Base-by-base conservation (phyloP, 106 monocot genomes). In the Acorus gramineus region DNA sequence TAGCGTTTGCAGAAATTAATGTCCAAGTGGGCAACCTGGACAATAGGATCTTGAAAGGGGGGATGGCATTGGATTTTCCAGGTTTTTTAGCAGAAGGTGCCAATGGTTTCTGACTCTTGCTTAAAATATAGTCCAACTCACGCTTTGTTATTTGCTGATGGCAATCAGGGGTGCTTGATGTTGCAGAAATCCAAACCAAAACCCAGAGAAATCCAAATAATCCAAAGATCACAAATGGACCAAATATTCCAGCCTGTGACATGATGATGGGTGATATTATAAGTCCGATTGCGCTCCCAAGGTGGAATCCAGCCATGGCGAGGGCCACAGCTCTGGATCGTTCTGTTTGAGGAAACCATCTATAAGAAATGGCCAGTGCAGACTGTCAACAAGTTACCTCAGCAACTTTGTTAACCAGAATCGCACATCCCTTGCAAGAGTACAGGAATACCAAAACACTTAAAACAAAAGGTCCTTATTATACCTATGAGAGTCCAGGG, bases 1-100 rank as follows among this genome's bases (percentile, higher is more conserved):
- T 94, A 8, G 94, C 78, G 84, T 94, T 94, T 61, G 94, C 94
- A 59, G 77, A 89, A 57, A 94, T 94, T 28, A 94, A 54, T 68
- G 94, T 86, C 94, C 94, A 94, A n/a, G 89, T 86, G n/a, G 94
- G 94, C 72, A 80, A 71, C 71, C 76, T 94, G 28, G 94, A 84
- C 46, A 94, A 82, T 60, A 94, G 65, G 55, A 74, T 81, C 47
- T 63, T 75, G 55, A 93, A 86, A 56, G 93, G 93, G 57, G 93
- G 93, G 11, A 93, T 69, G n/a, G 72, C 49, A 64, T 62, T 69
- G 9, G 61, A 61, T 14, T 73, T 72, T 56, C 54, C 78, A 68
- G 47, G 14, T 44, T 54, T 54, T 14, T 69, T 72, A 52, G 1
- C 14, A n/a, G 8, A 50, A 66, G 48, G 59, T 0, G 11, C 66